A percentile compares a stretch with the other conserved stretches of the same genome.
Evolutionary conservation across 495 filamentous ascomycete species (phyloP).

Genomic region (Lophiotrema nucula): DNA sequence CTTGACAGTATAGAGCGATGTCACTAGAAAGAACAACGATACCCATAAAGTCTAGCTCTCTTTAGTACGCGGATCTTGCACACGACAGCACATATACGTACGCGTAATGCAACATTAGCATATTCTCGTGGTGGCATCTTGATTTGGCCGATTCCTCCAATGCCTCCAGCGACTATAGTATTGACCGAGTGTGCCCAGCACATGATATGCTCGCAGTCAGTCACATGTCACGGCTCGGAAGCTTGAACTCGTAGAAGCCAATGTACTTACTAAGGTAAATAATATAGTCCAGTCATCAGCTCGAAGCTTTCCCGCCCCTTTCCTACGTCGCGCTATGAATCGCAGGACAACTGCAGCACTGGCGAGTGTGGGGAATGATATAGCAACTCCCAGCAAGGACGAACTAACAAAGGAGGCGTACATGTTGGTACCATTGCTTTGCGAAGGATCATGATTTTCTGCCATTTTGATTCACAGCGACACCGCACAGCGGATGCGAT

Average conservation of each 20-base stretch:
- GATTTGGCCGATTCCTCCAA: constrained; percentile 22
- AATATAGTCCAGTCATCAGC: constrained; percentile 20
- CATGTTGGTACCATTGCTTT: no score
- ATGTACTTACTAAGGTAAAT: constrained; percentile 11
- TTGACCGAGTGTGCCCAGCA: constrained; percentile 25
- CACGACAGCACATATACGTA: not conserved
- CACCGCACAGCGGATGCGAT: no score
- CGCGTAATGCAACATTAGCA: constrained; percentile 16
- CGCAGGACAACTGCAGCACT: not conserved
- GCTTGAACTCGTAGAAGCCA: no score
- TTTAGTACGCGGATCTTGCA: not conserved
- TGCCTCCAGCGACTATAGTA: constrained; percentile 12
- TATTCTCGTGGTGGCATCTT: constrained; percentile 16
- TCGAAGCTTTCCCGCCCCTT: not conserved
- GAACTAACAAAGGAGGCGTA: constrained; percentile 13
- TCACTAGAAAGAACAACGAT: constrained; percentile 21
- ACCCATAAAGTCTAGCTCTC: constrained; percentile 10
- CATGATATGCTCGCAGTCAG: not conserved
- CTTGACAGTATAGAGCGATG: constrained; percentile 18
- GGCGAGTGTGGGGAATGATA: constrained; percentile 14
- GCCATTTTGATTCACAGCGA: no score
- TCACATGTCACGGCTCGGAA: not conserved
- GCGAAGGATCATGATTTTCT: no score
- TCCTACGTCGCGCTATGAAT: constrained; percentile 8
- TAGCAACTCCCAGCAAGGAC: constrained; percentile 15